A percentile compares a stretch with the other conserved stretches of the same genome.
Evolutionary conservation across 2,329 filamentous ascomycete genomes (phyloP).

Genomic region (Monosporascus sp.): DNA sequence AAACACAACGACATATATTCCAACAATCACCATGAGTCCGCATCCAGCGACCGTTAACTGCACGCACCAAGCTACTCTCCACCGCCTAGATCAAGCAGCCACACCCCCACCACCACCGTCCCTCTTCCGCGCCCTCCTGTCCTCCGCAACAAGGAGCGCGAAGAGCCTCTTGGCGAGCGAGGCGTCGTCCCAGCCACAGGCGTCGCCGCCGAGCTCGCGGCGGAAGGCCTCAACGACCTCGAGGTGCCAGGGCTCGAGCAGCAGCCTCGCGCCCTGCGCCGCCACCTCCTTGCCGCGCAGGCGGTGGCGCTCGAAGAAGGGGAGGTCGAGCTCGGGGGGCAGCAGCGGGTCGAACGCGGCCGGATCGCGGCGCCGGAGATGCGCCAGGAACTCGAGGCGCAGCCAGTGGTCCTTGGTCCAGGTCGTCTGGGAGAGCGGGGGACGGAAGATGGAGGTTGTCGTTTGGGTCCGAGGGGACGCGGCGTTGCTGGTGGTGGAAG

Average conservation of each 20-base stretch:
- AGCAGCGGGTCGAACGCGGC: conserved; percentile 30
- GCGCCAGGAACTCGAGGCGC: conserved; percentile 45
- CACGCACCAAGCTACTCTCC: background rate
- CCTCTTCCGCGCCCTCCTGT: conserved; percentile 26
- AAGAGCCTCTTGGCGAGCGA: conserved; percentile 49
- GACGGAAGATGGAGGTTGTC: background rate
- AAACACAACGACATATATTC: no score
- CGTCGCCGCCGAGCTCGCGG: conserved; percentile 34
- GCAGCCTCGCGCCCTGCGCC: conserved; percentile 41
- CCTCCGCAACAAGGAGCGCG: conserved; percentile 46
- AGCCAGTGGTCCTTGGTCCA: conserved; percentile 52
- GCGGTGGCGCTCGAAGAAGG: conserved; percentile 8
- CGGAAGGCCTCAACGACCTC: conserved; percentile 53
- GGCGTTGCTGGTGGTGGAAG: background rate
- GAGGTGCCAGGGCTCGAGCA: conserved; percentile 51
- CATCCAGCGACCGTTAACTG: background rate
- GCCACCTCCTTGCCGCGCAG: conserved; percentile 45
- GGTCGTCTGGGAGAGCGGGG: conserved; percentile 33
- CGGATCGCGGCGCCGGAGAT: conserved; percentile 39
- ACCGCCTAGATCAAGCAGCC: no score
- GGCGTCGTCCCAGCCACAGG: conserved; percentile 44
- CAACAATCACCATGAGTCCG: background rate
- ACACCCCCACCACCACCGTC: conserved; percentile 3
- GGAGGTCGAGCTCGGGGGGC: conserved; percentile 9
- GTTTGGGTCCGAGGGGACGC: background rate